A percentile compares a stretch with the other conserved stretches of the same genome.
These are phyloP conservation scores for Amanita muscaria DNA, from an alignment of 768 basidiomycete genomes.

Conservation along the genomic window DNA sequence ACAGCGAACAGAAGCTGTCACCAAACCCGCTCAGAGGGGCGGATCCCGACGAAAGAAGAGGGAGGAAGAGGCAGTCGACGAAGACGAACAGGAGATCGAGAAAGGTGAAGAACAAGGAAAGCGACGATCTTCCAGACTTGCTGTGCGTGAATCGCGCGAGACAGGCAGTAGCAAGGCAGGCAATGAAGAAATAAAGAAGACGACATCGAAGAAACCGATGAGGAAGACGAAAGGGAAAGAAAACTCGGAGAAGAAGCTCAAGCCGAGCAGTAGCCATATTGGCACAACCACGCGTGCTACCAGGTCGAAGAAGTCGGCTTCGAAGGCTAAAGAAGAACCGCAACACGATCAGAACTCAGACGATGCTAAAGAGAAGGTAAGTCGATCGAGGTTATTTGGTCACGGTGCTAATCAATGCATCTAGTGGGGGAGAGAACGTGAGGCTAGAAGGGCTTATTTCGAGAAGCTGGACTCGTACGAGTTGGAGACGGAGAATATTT, in stretches of 20 bases:
- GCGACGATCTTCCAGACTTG: slow-evolving; percentile 5
- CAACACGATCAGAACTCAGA: background rate
- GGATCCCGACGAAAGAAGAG: background rate
- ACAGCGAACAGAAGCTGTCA: background rate
- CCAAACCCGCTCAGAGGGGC: background rate
- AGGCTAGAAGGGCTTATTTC: slow-evolving; percentile 2
- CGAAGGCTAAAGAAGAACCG: background rate
- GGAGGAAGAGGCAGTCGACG: background rate
- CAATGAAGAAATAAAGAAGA: background rate
- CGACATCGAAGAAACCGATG: too few relatives aligned
- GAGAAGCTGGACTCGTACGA: slow-evolving; percentile 6
- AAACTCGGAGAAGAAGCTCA: background rate
- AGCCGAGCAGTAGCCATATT: background rate
- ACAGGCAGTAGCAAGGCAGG: background rate
- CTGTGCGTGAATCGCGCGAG: background rate
- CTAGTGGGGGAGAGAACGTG: slow-evolving; percentile 5
- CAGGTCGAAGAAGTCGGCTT: background rate
- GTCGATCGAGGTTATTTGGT: background rate
- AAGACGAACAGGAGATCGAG: background rate
- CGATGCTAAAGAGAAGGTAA: background rate
- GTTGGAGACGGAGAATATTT: slow-evolving; percentile 6
- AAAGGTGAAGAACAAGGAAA: background rate
- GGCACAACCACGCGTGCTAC: background rate
- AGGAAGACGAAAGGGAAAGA: slow-evolving; percentile 5
- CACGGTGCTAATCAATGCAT: background rate